A percentile compares a stretch with the other conserved stretches of the same genome.
Conservation (phyloP, 2,329 filamentous ascomycete species). For the Diaporthe sp. region DNA sequence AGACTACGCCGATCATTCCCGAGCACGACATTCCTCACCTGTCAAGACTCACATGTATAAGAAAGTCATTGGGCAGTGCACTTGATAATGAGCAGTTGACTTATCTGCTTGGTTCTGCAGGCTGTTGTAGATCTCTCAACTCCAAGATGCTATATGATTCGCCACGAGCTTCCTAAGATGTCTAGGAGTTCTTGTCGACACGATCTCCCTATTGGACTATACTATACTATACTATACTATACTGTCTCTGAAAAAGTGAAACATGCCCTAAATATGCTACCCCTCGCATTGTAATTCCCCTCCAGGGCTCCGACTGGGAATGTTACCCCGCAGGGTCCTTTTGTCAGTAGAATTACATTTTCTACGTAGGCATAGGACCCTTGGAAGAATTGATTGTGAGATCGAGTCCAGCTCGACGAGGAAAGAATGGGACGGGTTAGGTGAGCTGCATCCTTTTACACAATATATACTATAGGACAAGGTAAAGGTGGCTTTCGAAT, state of each 20-base stretch:
- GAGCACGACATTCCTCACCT: not conserved
- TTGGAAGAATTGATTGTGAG: not conserved
- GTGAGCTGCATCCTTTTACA: not conserved
- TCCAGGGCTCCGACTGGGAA: not conserved
- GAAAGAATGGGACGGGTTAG: not conserved
- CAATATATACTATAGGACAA: not conserved
- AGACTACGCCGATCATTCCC: not conserved
- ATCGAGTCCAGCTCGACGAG: not conserved
- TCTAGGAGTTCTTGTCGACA: not conserved
- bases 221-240: not conserved
- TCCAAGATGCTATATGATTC: not conserved
- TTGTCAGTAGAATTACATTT: not conserved
- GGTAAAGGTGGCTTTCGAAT: not conserved
- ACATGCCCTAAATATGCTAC: not conserved
- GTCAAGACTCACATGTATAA: not conserved
- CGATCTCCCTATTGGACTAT: not conserved
- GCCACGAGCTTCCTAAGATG: not conserved
- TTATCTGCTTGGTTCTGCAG: too few relatives aligned
- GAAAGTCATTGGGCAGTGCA: too few relatives aligned
- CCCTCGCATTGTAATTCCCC: too few relatives aligned
- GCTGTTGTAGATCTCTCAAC: not conserved
- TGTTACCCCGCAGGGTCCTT: constrained; percentile 8
- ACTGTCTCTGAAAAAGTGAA: not conserved
- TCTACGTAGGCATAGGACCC: not conserved
- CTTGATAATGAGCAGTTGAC: not conserved